Conservation (phyloP, 345 rosid genomes). For the Combretum micranthum region DNA sequence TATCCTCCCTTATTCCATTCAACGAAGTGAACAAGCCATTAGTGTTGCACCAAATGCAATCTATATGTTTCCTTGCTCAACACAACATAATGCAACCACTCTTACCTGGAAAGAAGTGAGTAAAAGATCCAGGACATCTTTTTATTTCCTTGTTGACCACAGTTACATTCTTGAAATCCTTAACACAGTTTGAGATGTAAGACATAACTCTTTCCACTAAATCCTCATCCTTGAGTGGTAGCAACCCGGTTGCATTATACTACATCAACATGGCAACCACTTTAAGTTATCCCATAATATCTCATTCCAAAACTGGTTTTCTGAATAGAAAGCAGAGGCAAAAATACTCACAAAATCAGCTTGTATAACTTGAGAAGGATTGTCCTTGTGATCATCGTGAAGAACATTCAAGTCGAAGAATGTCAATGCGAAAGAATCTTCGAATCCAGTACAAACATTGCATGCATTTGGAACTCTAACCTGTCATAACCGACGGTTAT, state of each 20-base stretch:
- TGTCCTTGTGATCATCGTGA: conserved; percentile 33
- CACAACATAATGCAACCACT: no score
- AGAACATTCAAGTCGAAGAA: conserved; percentile 51
- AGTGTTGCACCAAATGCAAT: no score
- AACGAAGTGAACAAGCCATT: no score
- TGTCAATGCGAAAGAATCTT: conserved; percentile 42
- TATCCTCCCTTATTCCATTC: no score
- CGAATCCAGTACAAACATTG: conserved; percentile 40
- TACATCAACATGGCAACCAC: conserved; percentile 8
- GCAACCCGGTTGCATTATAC: conserved; percentile 46
- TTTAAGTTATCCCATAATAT: background rate
- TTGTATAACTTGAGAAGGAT: conserved; percentile 25
- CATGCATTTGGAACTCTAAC: conserved; percentile 39
- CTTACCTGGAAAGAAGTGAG: conserved; percentile 60
- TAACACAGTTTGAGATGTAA: conserved; percentile 34
- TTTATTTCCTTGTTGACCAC: conserved; percentile 32
- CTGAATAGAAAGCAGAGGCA: background rate
- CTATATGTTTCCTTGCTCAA: no score
- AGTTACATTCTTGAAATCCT: conserved; percentile 27
- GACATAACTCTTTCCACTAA: conserved; percentile 28
- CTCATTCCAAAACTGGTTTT: background rate
- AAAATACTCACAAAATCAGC: conserved; percentile 47
- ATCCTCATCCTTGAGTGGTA: conserved; percentile 34
- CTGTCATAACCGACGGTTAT: conserved; percentile 11
- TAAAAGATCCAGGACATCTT: conserved; percentile 38